phyloP scores from a whole-genome alignment of 352 stramenopile species.

The Globisporangium nodosum region DNA sequence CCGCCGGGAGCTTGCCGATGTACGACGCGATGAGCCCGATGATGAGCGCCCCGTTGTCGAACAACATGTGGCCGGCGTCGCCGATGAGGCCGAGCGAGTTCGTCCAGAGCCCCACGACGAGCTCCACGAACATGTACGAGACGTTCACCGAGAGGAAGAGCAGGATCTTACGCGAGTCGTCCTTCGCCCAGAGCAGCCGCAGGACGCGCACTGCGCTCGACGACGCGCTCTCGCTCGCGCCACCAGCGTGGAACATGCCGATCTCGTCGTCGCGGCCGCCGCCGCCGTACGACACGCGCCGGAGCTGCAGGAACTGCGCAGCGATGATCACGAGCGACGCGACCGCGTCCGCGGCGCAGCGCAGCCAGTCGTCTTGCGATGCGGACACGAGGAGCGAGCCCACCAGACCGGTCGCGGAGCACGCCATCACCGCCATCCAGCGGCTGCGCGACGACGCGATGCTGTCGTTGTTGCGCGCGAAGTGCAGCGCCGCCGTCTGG shows the following conservation, averaged over 20 bases:
- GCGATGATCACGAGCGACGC: constrained; percentile 49
- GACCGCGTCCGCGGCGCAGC: constrained; percentile 26
- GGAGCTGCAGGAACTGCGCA: constrained; percentile 31
- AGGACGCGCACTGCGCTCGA: constrained; percentile 21
- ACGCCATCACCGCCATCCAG: constrained; percentile 33
- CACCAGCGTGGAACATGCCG: constrained; percentile 33
- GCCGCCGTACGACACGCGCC: constrained; percentile 8
- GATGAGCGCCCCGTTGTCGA: constrained; percentile 80
- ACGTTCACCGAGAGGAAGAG: constrained; percentile 80
- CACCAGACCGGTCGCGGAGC: constrained; percentile 29
- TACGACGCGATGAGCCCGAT: constrained; percentile 84
- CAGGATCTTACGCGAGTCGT: constrained; percentile 72
- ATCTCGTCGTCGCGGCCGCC: constrained; percentile 21
- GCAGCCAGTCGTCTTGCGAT: constrained; percentile 49
- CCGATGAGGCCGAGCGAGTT: constrained; percentile 85
- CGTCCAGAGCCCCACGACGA: constrained; percentile 75
- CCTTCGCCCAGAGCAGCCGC: constrained; percentile 39
- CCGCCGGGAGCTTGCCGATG: constrained; percentile 64
- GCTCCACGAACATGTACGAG: constrained; percentile 86
- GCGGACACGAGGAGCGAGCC: constrained; percentile 31
- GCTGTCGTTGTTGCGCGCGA: constrained; percentile 19
- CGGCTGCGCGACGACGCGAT: constrained; percentile 21
- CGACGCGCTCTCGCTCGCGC: constrained; percentile 1
- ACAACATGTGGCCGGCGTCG: constrained; percentile 88
- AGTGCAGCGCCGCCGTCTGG: constrained; percentile 14